A percentile compares a stretch with the other conserved stretches of the same genome.
Evolutionary conservation across 176 grass and related monocot species (phyloP).

Genomic region (Aegilops umbellulata): DNA sequence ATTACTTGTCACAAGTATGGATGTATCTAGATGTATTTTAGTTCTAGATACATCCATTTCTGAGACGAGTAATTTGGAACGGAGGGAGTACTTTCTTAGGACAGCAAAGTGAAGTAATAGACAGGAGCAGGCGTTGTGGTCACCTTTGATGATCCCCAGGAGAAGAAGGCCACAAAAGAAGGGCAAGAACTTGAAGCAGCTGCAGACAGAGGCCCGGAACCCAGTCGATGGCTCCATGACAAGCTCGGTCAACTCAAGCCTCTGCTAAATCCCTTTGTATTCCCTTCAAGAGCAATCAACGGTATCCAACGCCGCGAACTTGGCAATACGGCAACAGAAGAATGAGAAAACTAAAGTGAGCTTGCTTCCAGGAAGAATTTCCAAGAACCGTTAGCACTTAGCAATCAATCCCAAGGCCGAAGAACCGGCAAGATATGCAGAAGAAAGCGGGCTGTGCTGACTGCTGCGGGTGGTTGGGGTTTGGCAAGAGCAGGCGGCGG

Average conservation of each 20-base stretch:
- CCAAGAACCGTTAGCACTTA: background rate
- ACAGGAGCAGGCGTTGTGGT: background rate
- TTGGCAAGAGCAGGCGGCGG: conserved; percentile 11
- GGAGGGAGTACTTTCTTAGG: background rate
- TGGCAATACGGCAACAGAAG: background rate
- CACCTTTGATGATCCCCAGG: conserved; percentile 88
- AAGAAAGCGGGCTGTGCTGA: background rate
- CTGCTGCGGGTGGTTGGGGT: background rate
- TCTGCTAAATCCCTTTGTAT: background rate
- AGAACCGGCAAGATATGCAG: background rate
- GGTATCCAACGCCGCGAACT: background rate
- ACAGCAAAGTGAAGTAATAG: background rate
- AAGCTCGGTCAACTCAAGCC: background rate
- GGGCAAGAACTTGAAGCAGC: conserved; percentile 71
- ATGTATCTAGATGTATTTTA: too few species aligned
- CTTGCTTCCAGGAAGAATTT: background rate
- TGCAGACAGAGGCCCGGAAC: conserved; percentile 60
- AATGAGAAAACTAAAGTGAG: conserved; percentile 7
- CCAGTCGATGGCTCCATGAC: conserved; percentile 59
- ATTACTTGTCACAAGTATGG: too few species aligned
- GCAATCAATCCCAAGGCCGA: background rate
- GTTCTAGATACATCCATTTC: too few species aligned
- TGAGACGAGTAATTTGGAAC: too few species aligned
- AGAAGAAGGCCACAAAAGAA: conserved; percentile 78
- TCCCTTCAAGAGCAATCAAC: background rate